phyloP scores from a whole-genome alignment of 2,329 filamentous ascomycete genomes.

The Cytospora leucostoma region DNA sequence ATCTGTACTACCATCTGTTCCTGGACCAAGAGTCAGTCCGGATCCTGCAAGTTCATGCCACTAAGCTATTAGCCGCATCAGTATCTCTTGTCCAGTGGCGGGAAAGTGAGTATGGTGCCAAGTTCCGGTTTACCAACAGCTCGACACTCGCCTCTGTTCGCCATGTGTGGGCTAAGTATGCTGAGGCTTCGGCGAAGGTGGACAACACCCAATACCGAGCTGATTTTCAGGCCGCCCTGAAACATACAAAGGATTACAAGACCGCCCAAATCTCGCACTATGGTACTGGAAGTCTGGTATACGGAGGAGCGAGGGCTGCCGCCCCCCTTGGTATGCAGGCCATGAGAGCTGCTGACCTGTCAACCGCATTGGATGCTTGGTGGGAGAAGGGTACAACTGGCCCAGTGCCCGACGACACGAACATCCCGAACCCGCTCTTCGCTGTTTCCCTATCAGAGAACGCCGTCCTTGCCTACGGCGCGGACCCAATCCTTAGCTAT shows the following conservation, averaged over 20 bases:
- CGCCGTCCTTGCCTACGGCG: conserved; percentile 48
- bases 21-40: conserved; percentile 42
- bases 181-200: conserved; percentile 21
- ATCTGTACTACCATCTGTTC: conserved; percentile 57
- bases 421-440: conserved; percentile 49
- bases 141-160: conserved; percentile 41
- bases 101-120: conserved; percentile 43
- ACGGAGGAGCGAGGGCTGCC: background rate
- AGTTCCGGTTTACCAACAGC: conserved; percentile 8
- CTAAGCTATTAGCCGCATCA: conserved; percentile 45
- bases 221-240: conserved; percentile 24
- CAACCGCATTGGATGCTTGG: conserved; percentile 5
- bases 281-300: background rate
- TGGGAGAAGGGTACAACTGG: conserved; percentile 19
- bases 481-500: conserved; percentile 56
- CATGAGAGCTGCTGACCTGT: background rate
- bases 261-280: background rate
- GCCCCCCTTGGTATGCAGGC: conserved; percentile 13
- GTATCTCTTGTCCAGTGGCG: conserved; percentile 48
- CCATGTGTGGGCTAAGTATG: conserved; percentile 44
- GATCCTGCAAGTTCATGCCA: conserved; percentile 44
- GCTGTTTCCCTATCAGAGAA: conserved; percentile 38
- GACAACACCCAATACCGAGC: conserved; percentile 29
- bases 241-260: conserved; percentile 5
- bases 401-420: conserved; percentile 5